A percentile compares a stretch with the other conserved stretches of the same genome.
Evolutionary conservation across 2,329 filamentous ascomycete species (phyloP).

Genomic region (Dothistroma pini): DNA sequence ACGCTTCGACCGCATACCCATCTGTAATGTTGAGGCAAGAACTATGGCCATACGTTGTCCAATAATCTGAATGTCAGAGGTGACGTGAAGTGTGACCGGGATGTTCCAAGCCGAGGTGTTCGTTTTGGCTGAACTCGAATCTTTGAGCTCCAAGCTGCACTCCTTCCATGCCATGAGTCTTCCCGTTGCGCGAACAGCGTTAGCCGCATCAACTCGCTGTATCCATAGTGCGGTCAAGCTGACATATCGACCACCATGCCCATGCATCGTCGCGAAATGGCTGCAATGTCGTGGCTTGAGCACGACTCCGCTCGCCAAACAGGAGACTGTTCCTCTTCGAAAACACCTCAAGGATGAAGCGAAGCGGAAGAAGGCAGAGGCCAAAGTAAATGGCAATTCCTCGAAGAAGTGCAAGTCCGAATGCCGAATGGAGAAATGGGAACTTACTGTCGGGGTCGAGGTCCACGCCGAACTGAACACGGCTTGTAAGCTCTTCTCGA

Average conservation of each 20-base stretch:
- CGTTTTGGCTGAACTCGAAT: background rate
- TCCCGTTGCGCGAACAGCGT: background rate
- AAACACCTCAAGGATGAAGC: conserved; percentile 43
- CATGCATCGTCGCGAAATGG: conserved; percentile 33
- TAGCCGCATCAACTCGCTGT: background rate
- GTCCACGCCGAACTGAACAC: conserved; percentile 97
- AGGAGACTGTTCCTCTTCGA: conserved; percentile 35
- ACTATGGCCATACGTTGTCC: background rate
- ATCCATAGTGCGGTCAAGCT: background rate
- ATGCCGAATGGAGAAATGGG: conserved; percentile 61
- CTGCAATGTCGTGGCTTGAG: conserved; percentile 26
- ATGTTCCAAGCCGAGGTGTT: background rate
- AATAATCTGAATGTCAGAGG: background rate
- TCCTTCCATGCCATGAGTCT: background rate
- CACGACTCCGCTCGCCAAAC: conserved; percentile 15
- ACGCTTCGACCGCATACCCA: too few species aligned
- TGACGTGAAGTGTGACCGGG: background rate
- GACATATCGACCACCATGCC: conserved; percentile 17
- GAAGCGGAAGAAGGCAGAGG: conserved; percentile 27
- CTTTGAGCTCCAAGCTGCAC: background rate
- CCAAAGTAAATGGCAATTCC: background rate
- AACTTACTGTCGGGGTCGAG: conserved; percentile 92
- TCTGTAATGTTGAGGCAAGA: too few species aligned
- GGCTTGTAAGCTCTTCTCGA: conserved; percentile 81
- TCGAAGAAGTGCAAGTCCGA: conserved; percentile 17